Evolutionary conservation across 2,329 filamentous ascomycete genomes (phyloP).

Genomic region (Trichoderma lentiforme): DNA sequence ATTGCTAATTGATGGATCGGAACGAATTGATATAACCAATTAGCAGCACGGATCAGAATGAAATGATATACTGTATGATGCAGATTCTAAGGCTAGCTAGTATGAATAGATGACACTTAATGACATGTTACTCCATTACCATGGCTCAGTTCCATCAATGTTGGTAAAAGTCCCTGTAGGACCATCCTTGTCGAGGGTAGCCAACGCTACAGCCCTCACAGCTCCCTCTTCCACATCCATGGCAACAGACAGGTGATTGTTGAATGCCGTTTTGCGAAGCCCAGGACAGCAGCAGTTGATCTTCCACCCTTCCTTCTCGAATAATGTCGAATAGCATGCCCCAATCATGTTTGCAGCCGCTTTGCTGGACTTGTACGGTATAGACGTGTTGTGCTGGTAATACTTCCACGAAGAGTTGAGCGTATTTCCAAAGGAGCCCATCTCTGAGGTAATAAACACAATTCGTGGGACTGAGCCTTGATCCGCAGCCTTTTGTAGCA

Average conservation of each 20-base stretch:
- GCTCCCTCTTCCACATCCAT: slow-evolving; percentile 13
- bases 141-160: slow-evolving; percentile 8
- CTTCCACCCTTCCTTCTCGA: not conserved
- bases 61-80: not conserved
- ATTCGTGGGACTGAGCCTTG: slow-evolving; percentile 5
- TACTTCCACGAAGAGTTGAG: slow-evolving; percentile 8
- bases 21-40: not conserved
- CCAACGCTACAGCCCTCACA: slow-evolving; percentile 1
- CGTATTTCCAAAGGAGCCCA: slow-evolving; percentile 4
- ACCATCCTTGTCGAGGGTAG: not conserved
- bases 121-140: not conserved
- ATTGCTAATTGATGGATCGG: not conserved
- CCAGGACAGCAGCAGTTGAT: slow-evolving; percentile 11
- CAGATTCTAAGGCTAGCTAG: not conserved
- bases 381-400: not conserved
- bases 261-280: slow-evolving; percentile 1
- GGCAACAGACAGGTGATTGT: not conserved
- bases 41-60: not conserved
- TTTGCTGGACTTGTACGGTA: slow-evolving; percentile 13
- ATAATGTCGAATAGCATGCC: not conserved
- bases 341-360: slow-evolving; percentile 12
- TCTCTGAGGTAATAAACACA: slow-evolving; percentile 9
- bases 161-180: slow-evolving; percentile 10
- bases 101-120: not conserved
- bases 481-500: not conserved